Conservation (phyloP, 78 protist species). For the Dictyostelium capitatum region DNA sequence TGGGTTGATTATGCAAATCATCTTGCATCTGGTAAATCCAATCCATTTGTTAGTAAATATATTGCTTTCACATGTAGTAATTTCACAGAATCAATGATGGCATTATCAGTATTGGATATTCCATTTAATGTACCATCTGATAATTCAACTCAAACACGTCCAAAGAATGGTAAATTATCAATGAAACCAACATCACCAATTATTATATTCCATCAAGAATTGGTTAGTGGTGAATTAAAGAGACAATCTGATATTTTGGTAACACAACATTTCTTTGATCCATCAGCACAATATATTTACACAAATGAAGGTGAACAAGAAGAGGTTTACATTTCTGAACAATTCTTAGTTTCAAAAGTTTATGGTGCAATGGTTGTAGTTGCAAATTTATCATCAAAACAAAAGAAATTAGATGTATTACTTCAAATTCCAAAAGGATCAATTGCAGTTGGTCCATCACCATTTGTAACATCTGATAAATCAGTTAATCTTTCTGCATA, state of each 20-base stretch:
- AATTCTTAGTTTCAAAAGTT: conserved; percentile 50
- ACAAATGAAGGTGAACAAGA: conserved; percentile 18
- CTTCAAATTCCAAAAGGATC: conserved; percentile 78
- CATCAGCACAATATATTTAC: conserved; percentile 11
- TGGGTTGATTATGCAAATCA: conserved; percentile 55
- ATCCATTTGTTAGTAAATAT: conserved; percentile 42
- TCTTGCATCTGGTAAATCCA: background rate
- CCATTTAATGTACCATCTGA: conserved; percentile 58
- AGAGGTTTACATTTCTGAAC: conserved; percentile 44
- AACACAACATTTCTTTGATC: conserved; percentile 73
- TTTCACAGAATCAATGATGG: conserved; percentile 43
- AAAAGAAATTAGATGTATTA: conserved; percentile 62
- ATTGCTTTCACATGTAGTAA: conserved; percentile 9
- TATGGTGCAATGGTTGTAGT: conserved; percentile 60
- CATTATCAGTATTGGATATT: conserved; percentile 56
- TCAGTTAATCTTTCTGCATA: conserved; percentile 39
- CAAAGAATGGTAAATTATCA: conserved; percentile 24
- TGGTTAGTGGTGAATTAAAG: conserved; percentile 16
- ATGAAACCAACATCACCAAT: conserved; percentile 36
- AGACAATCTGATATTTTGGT: conserved; percentile 34
- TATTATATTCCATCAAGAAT: conserved; percentile 71
- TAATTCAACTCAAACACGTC: conserved; percentile 4
- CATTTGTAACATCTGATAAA: conserved; percentile 37
- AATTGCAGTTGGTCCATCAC: conserved; percentile 59
- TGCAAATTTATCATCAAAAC: conserved; percentile 59